Conservation (phyloP, 179 eudicot genomes). For the Silene noctiflora region DNA sequence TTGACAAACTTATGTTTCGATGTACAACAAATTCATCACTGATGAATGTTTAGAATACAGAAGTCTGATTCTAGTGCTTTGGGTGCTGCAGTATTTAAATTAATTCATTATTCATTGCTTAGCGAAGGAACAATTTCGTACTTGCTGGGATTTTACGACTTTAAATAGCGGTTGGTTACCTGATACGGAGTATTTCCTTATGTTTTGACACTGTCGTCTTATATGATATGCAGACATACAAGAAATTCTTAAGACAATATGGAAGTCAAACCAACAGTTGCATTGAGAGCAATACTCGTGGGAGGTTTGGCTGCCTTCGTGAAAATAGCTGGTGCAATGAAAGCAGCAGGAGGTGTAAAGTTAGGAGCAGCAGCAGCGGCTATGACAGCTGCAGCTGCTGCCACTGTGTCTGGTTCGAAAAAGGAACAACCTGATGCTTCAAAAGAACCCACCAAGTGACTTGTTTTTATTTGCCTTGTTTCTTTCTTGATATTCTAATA, state of each 20-base stretch:
- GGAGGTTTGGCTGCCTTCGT: slow-evolving; percentile 94
- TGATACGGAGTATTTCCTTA: neutral
- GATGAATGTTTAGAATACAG: too few species aligned
- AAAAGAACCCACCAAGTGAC: slow-evolving; percentile 46
- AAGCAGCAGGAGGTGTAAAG: slow-evolving; percentile 89
- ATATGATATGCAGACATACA: slow-evolving; percentile 9
- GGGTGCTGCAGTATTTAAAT: too few species aligned
- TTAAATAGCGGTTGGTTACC: neutral
- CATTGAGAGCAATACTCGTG: slow-evolving; percentile 74
- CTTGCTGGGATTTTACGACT: too few species aligned
- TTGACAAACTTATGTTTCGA: neutral
- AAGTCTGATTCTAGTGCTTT: too few species aligned
- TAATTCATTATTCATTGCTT: too few species aligned
- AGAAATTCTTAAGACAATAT: slow-evolving; percentile 27
- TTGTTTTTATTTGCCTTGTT: neutral
- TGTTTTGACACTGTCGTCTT: slow-evolving; percentile 9
- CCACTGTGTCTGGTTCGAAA: slow-evolving; percentile 62
- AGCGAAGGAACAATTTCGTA: too few species aligned
- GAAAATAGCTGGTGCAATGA: slow-evolving; percentile 63
- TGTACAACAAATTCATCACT: neutral
- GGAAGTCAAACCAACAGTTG: slow-evolving; percentile 83
- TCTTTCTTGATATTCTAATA: slow-evolving; percentile 13
- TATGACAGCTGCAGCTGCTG: slow-evolving; percentile 86
- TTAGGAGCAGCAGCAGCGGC: slow-evolving; percentile 95
- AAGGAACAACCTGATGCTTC: slow-evolving; percentile 51